Evolutionary conservation across 306 rosid genomes (phyloP).

Genomic region (Quercus bicolor): DNA sequence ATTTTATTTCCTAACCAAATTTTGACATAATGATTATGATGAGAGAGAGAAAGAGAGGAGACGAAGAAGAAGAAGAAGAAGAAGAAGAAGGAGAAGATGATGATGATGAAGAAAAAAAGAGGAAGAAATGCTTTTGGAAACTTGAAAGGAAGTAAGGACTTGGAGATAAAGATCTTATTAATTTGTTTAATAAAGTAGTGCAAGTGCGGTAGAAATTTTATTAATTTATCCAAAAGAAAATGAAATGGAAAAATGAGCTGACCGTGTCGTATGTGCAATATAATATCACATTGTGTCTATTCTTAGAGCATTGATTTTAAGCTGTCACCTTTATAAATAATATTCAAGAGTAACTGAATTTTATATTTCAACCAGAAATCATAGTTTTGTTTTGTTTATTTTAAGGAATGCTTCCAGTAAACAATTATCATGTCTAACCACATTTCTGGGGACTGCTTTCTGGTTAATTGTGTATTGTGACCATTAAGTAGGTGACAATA

Average conservation of each 20-base stretch:
- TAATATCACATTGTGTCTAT: constrained; percentile 16
- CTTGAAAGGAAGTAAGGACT: constrained; percentile 19
- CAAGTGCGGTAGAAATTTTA: constrained; percentile 14
- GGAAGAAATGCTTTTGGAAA: background rate
- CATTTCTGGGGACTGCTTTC: constrained; percentile 17
- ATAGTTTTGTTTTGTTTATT: background rate
- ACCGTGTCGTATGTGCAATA: constrained; percentile 22
- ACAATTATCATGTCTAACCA: constrained; percentile 13
- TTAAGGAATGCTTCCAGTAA: constrained; percentile 3
- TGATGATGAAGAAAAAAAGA: background rate
- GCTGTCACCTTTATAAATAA: constrained; percentile 38
- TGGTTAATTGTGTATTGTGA: constrained; percentile 16
- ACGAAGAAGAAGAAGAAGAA: background rate
- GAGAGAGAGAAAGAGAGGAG: background rate
- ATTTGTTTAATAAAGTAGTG: too few species aligned
- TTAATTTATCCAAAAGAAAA: background rate
- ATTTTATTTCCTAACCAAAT: too few species aligned
- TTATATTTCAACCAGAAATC: constrained; percentile 13
- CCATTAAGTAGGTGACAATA: constrained; percentile 21
- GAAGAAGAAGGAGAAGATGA: background rate
- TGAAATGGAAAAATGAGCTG: constrained; percentile 20
- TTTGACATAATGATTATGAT: too few species aligned
- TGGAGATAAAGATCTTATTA: constrained; percentile 10
- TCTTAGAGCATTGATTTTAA: constrained; percentile 26
- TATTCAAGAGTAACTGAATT: constrained; percentile 17